Conservation (phyloP, 805 yeast genomes). For the Candida ulmi region DNA sequence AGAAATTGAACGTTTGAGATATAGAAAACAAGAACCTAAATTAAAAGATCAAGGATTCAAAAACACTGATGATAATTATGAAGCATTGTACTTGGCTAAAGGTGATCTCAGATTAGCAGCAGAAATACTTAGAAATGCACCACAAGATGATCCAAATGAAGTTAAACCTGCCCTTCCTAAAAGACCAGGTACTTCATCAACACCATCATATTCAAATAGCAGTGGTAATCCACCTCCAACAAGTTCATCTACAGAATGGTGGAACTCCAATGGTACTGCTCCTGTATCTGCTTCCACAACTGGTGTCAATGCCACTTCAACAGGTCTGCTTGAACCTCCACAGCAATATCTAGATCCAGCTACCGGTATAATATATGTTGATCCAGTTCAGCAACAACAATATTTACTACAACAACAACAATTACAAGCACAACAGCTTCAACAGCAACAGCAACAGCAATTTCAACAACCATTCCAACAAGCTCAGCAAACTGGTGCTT, state of each 20-base stretch:
- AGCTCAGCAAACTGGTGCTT: slow-evolving; percentile 2
- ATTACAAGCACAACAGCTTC: slow-evolving; percentile 7
- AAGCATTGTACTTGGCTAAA: slow-evolving; percentile 51
- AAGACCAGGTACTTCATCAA: slow-evolving; percentile 20
- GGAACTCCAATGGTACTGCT: slow-evolving; percentile 7
- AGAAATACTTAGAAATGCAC: slow-evolving; percentile 44
- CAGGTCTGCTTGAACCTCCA: slow-evolving; percentile 37
- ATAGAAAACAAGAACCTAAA: slow-evolving; percentile 40
- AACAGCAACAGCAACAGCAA: slow-evolving; percentile 5
- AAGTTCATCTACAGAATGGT: slow-evolving; percentile 16
- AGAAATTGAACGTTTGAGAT: slow-evolving; percentile 46
- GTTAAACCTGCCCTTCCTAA: slow-evolving; percentile 44
- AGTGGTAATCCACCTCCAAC: slow-evolving; percentile 1
- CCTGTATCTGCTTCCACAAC: slow-evolving; percentile 27
- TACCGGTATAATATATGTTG: slow-evolving; percentile 66
- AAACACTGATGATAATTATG: slow-evolving; percentile 52
- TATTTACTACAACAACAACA: slow-evolving; percentile 21
- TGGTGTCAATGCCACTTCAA: slow-evolving; percentile 17
- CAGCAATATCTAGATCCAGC: slow-evolving; percentile 69
- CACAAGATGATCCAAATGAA: slow-evolving; percentile 29
- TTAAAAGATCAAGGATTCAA: slow-evolving; percentile 51
- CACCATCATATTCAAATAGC: neutral
- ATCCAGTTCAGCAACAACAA: slow-evolving; percentile 52
- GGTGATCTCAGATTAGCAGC: slow-evolving; percentile 60
- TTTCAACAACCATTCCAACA: slow-evolving; percentile 2